Percentiles rank a stretch among this genome's conserved stretches.
Conservation (phyloP, 768 basidiomycete species). For the Phylloporus sp. region DNA sequence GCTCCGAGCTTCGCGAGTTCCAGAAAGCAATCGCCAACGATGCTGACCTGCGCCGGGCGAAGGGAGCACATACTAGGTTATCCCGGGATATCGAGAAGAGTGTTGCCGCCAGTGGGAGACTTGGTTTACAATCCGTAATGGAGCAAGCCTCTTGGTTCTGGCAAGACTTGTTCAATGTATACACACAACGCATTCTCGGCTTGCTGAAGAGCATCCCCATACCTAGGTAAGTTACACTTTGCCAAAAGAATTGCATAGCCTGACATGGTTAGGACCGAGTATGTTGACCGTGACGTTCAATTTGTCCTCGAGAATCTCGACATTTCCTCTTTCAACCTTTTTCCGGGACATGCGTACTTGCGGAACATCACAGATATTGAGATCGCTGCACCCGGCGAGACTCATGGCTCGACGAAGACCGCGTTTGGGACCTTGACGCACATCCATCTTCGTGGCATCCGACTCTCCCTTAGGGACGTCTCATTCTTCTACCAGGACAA, state of each 20-base stretch:
- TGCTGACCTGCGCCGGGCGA: constrained; percentile 44
- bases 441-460: constrained; percentile 60
- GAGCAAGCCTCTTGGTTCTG: constrained; percentile 73
- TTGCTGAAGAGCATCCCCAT: constrained; percentile 63
- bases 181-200: constrained; percentile 54
- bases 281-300: constrained; percentile 62
- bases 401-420: constrained; percentile 37
- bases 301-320: constrained; percentile 75
- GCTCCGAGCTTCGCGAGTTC: constrained; percentile 42
- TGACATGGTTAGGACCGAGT: constrained; percentile 53
- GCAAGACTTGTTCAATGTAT: constrained; percentile 80
- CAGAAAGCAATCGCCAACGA: constrained; percentile 46
- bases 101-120: constrained; percentile 34
- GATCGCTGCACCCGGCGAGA: constrained; percentile 40
- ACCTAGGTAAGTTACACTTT: constrained; percentile 46
- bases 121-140: constrained; percentile 48
- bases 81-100: constrained; percentile 46
- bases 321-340: constrained; percentile 59
- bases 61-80: constrained; percentile 46
- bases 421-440: constrained; percentile 63
- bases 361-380: constrained; percentile 67
- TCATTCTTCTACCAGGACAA: constrained; percentile 77
- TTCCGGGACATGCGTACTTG: constrained; percentile 68
- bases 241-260: background rate
- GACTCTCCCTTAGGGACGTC: constrained; percentile 58